Evolutionary conservation across 441 rosid species (phyloP).

Genomic region (Pelargonium cotyledonis): DNA sequence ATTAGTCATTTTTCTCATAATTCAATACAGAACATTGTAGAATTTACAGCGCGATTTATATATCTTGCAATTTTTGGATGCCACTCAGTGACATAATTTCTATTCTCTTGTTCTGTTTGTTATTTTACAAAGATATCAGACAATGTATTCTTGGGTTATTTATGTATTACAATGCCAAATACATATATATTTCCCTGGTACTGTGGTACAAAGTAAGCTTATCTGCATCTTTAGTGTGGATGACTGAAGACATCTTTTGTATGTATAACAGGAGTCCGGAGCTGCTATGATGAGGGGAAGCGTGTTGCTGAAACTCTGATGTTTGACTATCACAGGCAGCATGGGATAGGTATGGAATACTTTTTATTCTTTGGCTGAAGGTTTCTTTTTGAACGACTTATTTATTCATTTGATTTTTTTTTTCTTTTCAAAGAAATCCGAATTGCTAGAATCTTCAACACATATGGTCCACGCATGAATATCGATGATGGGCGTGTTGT

Average conservation of each 20-base stretch:
- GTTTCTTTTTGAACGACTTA: neutral
- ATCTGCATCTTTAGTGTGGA: too few relatives aligned
- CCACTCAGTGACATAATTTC: too few relatives aligned
- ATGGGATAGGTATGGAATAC: conserved; percentile 60
- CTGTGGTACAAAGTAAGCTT: too few relatives aligned
- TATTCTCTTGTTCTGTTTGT: too few relatives aligned
- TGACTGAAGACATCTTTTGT: neutral
- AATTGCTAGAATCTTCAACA: conserved; percentile 93
- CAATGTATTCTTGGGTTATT: too few relatives aligned
- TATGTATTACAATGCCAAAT: too few relatives aligned
- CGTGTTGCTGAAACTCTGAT: conserved; percentile 95
- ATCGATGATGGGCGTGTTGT: conserved; percentile 99
- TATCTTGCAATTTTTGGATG: too few relatives aligned
- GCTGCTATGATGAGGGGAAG: conserved; percentile 30
- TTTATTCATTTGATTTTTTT: neutral
- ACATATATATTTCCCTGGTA: too few relatives aligned
- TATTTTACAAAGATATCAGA: too few relatives aligned
- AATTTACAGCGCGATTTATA: too few relatives aligned
- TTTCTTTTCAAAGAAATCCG: conserved; percentile 52
- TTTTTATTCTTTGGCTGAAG: neutral
- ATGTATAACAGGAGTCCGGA: conserved; percentile 20
- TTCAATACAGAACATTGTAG: too few relatives aligned
- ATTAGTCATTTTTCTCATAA: too few relatives aligned
- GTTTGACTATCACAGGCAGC: conserved; percentile 99
- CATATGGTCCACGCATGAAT: conserved; percentile 99